phyloP scores from a whole-genome alignment of 306 rosid species.

The Sicyos edulis region DNA sequence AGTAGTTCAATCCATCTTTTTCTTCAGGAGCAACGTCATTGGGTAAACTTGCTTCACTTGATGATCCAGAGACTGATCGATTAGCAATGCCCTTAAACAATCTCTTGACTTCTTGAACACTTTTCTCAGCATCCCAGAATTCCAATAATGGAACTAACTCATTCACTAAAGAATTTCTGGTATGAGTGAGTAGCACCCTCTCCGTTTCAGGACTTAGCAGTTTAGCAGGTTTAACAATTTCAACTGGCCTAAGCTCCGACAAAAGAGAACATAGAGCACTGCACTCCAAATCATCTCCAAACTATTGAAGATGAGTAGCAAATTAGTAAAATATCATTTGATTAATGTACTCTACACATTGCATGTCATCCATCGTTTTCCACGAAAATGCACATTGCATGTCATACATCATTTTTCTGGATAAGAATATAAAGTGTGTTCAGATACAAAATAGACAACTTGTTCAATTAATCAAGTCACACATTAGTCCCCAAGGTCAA shows the following conservation, averaged over 20 bases:
- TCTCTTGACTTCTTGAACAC: conserved; percentile 44
- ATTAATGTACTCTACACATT: background rate
- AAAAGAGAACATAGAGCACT: conserved; percentile 67
- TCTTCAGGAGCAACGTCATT: conserved; percentile 22
- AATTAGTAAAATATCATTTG: conserved; percentile 5
- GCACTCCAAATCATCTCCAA: conserved; percentile 78
- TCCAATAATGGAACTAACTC: conserved; percentile 73
- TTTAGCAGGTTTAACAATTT: conserved; percentile 78
- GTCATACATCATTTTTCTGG: no score
- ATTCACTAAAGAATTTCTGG: conserved; percentile 81
- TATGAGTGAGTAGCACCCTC: conserved; percentile 57
- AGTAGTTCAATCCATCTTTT: conserved; percentile 36
- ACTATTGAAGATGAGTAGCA: conserved; percentile 42
- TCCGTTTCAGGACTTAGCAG: conserved; percentile 80
- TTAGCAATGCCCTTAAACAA: conserved; percentile 36
- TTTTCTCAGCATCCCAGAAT: conserved; percentile 80
- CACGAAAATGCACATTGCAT: background rate
- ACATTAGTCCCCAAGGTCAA: conserved; percentile 1
- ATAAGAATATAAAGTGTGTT: background rate
- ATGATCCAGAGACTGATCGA: conserved; percentile 26
- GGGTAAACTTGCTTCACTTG: conserved; percentile 19
- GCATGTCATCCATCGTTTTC: conserved; percentile 3
- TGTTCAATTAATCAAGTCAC: background rate
- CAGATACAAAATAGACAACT: background rate
- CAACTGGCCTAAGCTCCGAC: conserved; percentile 92